Evolutionary conservation across 2,329 filamentous ascomycete genomes (phyloP).

Genomic region (Ophiocordyceps unilateralis): DNA sequence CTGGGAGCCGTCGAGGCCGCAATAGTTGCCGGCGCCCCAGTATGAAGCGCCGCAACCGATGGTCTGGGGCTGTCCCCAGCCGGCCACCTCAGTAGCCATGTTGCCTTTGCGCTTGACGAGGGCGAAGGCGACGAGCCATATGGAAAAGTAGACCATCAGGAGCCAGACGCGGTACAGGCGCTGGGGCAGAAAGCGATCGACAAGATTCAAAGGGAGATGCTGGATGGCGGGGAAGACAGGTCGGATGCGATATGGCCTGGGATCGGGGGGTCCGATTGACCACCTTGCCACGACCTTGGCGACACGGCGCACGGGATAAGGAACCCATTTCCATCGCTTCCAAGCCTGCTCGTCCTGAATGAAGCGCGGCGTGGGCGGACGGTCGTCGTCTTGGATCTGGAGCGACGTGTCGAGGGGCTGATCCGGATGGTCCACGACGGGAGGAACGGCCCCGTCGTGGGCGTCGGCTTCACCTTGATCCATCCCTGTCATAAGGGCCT

Average conservation of each 20-base stretch:
- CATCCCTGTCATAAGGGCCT: conserved; percentile 21
- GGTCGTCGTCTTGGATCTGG: conserved; percentile 25
- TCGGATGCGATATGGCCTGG: conserved; percentile 29
- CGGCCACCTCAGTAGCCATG: conserved; percentile 40
- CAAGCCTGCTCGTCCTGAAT: conserved; percentile 32
- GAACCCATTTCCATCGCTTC: conserved; percentile 41
- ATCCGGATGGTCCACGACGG: conserved; percentile 22
- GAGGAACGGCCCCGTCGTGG: not conserved
- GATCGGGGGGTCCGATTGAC: conserved; percentile 37
- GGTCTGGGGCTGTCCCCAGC: conserved; percentile 46
- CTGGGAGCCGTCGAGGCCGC: conserved; percentile 55
- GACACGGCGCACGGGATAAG: conserved; percentile 33
- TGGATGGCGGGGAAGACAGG: conserved; percentile 51
- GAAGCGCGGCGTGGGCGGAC: conserved; percentile 38
- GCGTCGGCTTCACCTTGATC: conserved; percentile 12
- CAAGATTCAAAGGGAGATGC: conserved; percentile 42
- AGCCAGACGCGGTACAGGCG: conserved; percentile 40
- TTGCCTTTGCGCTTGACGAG: conserved; percentile 50
- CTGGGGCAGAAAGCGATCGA: conserved; percentile 45
- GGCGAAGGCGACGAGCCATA: conserved; percentile 55
- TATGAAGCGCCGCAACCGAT: conserved; percentile 53
- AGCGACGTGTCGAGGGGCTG: conserved; percentile 22
- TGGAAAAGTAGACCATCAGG: conserved; percentile 39
- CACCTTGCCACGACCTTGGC: conserved; percentile 26
- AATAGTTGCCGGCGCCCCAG: conserved; percentile 54